Evolutionary conservation across 805 yeast species (phyloP).

Genomic region (Lachancea sp.): DNA sequence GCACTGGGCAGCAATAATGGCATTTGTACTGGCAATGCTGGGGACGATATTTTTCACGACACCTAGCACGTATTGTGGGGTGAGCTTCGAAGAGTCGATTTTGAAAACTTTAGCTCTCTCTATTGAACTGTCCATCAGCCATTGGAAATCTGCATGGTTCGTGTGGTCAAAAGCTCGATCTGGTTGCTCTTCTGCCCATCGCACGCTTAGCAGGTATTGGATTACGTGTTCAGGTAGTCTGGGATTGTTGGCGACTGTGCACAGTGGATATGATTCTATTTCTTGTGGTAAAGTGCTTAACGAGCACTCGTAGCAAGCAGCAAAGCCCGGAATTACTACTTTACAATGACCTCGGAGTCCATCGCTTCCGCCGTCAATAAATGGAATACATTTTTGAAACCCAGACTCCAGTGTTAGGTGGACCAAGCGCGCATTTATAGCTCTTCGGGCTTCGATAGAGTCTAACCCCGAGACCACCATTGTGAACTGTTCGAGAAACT

Average conservation of each 20-base stretch:
- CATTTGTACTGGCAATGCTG: constrained; percentile 90
- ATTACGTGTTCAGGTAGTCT: constrained; percentile 90
- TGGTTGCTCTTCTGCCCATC: constrained; percentile 56
- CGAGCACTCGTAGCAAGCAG: constrained; percentile 92
- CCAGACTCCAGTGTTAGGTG: constrained; percentile 51
- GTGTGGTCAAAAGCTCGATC: constrained; percentile 59
- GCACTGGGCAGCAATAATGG: constrained; percentile 83
- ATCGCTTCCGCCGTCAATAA: constrained; percentile 94
- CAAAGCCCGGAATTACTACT: constrained; percentile 74
- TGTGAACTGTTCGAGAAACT: constrained; percentile 61
- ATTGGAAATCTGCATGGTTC: constrained; percentile 53
- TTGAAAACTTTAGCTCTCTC: constrained; percentile 57
- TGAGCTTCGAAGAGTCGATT: constrained; percentile 61
- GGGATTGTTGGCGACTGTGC: constrained; percentile 94
- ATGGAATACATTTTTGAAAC: constrained; percentile 47
- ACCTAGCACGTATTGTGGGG: constrained; percentile 67
- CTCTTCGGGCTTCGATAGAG: constrained; percentile 81
- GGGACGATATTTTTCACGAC: constrained; percentile 90
- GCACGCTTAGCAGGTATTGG: constrained; percentile 76
- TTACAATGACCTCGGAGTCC: constrained; percentile 90
- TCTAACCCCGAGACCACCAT: constrained; percentile 84
- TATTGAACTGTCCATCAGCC: constrained; percentile 51
- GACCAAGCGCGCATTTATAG: constrained; percentile 72
- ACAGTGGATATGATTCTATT: constrained; percentile 71
- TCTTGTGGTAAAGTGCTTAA: constrained; percentile 58